phyloP scores from a whole-genome alignment of 1,284 basidiomycete genomes.

The Austropuccinia psidii region DNA sequence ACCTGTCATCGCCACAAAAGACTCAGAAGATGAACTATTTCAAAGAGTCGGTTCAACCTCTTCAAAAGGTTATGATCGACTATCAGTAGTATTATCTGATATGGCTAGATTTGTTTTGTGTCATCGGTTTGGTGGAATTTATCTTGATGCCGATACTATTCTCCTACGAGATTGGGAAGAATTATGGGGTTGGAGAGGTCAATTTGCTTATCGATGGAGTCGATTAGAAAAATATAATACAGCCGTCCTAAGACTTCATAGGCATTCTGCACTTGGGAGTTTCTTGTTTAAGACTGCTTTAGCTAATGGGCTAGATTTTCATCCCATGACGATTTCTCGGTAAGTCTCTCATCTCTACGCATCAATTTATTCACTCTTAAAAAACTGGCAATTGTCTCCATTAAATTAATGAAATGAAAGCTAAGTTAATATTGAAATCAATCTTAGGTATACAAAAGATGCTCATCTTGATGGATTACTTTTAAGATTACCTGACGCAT shows the following conservation, averaged over 20 bases:
- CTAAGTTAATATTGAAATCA: neutral
- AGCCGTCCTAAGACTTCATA: slow-evolving; percentile 73
- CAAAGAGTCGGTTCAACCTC: slow-evolving; percentile 69
- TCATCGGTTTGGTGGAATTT: slow-evolving; percentile 75
- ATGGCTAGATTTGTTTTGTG: slow-evolving; percentile 79
- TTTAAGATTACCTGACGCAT: slow-evolving; percentile 68
- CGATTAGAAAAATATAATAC: slow-evolving; percentile 74
- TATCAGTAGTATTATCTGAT: slow-evolving; percentile 74
- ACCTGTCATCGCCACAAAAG: slow-evolving; percentile 37
- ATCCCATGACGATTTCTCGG: slow-evolving; percentile 68
- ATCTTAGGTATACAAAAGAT: slow-evolving; percentile 61
- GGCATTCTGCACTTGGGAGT: slow-evolving; percentile 66
- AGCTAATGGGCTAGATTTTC: slow-evolving; percentile 74
- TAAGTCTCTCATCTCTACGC: neutral
- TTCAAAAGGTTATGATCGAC: slow-evolving; percentile 63
- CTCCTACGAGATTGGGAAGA: slow-evolving; percentile 87
- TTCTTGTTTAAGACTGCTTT: slow-evolving; percentile 78
- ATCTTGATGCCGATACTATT: slow-evolving; percentile 77
- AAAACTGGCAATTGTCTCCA: neutral
- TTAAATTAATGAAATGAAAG: neutral
- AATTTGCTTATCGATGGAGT: slow-evolving; percentile 79
- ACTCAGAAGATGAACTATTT: slow-evolving; percentile 57
- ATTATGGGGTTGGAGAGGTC: slow-evolving; percentile 75
- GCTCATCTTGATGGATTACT: slow-evolving; percentile 65
- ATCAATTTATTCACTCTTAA: neutral